A percentile compares a stretch with the other conserved stretches of the same genome.
phyloP scores from a whole-genome alignment of 495 filamentous ascomycete species.

The Aspergillus kassunensis region DNA sequence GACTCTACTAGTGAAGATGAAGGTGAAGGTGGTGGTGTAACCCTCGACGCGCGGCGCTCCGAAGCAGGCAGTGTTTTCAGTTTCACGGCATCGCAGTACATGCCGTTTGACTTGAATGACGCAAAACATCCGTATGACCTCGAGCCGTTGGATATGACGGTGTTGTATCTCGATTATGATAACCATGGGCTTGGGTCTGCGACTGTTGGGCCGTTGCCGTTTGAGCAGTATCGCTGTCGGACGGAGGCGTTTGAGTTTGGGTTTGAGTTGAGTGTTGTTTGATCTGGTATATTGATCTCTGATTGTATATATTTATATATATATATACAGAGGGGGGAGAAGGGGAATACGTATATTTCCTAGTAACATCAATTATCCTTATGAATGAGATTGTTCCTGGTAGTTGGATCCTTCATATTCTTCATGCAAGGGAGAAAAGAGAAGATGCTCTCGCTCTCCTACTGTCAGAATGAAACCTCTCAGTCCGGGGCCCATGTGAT shows the following conservation, averaged over 20 bases:
- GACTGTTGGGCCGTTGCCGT: constrained; percentile 2
- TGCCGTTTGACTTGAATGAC: constrained; percentile 49
- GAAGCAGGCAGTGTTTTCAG: constrained; percentile 30
- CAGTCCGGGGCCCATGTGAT: no score
- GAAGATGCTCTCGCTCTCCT: no score
- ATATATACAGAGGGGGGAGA: no score
- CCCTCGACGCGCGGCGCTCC: not conserved
- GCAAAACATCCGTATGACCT: constrained; percentile 57
- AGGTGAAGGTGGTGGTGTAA: not conserved
- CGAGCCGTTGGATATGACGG: constrained; percentile 45
- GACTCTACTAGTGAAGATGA: no score
- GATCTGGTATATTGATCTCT: not conserved
- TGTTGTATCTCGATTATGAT: constrained; percentile 55
- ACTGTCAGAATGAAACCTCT: no score
- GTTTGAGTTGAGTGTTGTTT: constrained; percentile 2
- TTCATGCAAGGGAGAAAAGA: no score
- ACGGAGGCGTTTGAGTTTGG: constrained; percentile 3
- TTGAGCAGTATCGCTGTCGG: constrained; percentile 2
- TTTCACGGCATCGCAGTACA: constrained; percentile 52
- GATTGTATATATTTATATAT: no score
- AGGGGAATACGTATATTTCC: no score
- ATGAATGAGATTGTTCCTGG: no score
- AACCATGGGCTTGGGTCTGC: constrained; percentile 50
- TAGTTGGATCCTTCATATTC: no score
- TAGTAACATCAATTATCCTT: no score